A percentile compares a stretch with the other conserved stretches of the same genome.
Evolutionary conservation across 768 basidiomycete genomes (phyloP).

Genomic region (Rhodocollybia butyracea): DNA sequence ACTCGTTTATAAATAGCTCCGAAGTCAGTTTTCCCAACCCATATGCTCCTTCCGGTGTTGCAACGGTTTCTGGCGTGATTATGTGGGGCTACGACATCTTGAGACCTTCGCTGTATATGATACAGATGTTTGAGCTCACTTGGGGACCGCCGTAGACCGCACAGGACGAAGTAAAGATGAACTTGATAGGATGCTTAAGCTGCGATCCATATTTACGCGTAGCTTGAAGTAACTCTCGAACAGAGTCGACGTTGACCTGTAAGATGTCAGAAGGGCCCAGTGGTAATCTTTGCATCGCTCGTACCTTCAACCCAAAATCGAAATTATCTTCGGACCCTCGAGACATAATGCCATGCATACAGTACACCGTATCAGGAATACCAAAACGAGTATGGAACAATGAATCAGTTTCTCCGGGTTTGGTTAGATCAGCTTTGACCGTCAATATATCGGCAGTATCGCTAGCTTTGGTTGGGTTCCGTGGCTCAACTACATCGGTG

Average conservation of each 20-base stretch:
- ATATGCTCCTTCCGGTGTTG: slow-evolving; percentile 54
- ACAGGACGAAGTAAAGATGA: slow-evolving; percentile 57
- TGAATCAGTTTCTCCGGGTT: slow-evolving; percentile 27
- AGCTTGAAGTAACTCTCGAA: slow-evolving; percentile 39
- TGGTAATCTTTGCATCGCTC: background rate
- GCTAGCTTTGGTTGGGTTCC: slow-evolving; percentile 20
- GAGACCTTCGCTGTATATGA: too few species aligned
- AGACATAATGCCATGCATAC: slow-evolving; percentile 60
- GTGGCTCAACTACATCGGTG: slow-evolving; percentile 44
- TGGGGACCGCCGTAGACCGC: slow-evolving; percentile 59
- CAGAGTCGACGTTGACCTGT: slow-evolving; percentile 56
- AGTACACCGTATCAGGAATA: slow-evolving; percentile 42
- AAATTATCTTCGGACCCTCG: slow-evolving; percentile 60
- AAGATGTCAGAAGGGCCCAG: slow-evolving; percentile 1
- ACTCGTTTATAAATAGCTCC: slow-evolving; percentile 59
- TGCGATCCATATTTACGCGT: slow-evolving; percentile 25
- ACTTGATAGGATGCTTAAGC: slow-evolving; percentile 34
- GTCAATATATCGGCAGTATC: slow-evolving; percentile 22
- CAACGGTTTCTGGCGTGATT: slow-evolving; percentile 44
- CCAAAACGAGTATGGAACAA: slow-evolving; percentile 38
- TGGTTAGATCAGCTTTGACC: slow-evolving; percentile 40
- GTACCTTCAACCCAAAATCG: slow-evolving; percentile 47
- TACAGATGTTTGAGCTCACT: slow-evolving; percentile 19
- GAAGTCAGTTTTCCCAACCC: slow-evolving; percentile 54
- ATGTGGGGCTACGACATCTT: slow-evolving; percentile 42